A percentile compares a stretch with the other conserved stretches of the same genome.
Evolutionary conservation across 2,329 filamentous ascomycete species (phyloP).

Genomic region (Fusarium coicis): DNA sequence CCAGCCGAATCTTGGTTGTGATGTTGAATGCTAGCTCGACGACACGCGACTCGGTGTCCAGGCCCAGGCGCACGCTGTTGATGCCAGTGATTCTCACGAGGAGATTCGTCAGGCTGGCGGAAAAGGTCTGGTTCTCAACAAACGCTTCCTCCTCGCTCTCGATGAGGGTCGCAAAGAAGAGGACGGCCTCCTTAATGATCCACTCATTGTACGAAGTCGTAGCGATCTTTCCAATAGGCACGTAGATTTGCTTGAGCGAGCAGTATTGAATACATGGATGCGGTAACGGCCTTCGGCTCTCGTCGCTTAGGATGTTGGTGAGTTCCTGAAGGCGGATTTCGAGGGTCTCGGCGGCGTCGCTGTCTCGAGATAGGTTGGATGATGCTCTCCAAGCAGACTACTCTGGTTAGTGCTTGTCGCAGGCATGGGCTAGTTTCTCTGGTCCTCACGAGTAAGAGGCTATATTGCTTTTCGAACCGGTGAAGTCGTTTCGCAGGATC

Average conservation of each 20-base stretch:
- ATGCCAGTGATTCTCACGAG: slow-evolving; percentile 81
- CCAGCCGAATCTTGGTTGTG: slow-evolving; percentile 92
- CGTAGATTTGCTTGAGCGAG: slow-evolving; percentile 87
- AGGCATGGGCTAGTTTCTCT: not conserved
- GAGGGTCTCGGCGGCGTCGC: slow-evolving; percentile 70
- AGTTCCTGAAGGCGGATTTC: slow-evolving; percentile 72
- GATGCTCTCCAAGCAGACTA: slow-evolving; percentile 70
- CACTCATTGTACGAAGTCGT: slow-evolving; percentile 85
- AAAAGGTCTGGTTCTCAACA: slow-evolving; percentile 86
- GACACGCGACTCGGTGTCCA: slow-evolving; percentile 86
- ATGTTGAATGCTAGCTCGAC: slow-evolving; percentile 96
- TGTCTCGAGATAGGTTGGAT: slow-evolving; percentile 68
- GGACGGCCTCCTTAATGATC: slow-evolving; percentile 85
- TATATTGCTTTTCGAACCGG: slow-evolving; percentile 75
- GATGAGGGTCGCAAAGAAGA: slow-evolving; percentile 90
- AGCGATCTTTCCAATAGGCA: slow-evolving; percentile 89
- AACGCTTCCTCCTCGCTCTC: slow-evolving; percentile 98
- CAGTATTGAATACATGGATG: slow-evolving; percentile 93
- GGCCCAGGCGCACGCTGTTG: slow-evolving; percentile 77
- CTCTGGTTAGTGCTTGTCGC: slow-evolving; percentile 18
- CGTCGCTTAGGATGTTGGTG: slow-evolving; percentile 82
- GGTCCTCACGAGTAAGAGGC: slow-evolving; percentile 65
- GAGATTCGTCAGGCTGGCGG: slow-evolving; percentile 86
- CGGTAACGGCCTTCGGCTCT: slow-evolving; percentile 86
- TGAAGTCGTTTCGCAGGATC: slow-evolving; percentile 72